Evolutionary conservation across 768 basidiomycete species (phyloP).

Genomic region (Dentipellis sp.): DNA sequence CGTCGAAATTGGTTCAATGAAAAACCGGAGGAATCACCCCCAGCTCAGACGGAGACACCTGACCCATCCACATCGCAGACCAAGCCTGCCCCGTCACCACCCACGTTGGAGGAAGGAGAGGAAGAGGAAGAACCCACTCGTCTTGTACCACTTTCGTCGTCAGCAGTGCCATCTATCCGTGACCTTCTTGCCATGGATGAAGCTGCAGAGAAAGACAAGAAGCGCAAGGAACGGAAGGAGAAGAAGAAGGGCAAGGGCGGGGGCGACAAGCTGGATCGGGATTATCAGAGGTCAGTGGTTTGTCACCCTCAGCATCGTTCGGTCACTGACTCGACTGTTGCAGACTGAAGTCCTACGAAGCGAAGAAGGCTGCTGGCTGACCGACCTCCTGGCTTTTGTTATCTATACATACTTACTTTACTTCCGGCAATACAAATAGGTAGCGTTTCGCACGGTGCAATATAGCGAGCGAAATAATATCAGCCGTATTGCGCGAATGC

Average conservation of each 20-base stretch:
- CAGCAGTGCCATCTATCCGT: constrained; percentile 72
- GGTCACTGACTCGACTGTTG: not conserved
- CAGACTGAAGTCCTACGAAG: constrained; percentile 23
- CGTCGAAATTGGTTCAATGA: constrained; percentile 10
- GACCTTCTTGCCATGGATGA: constrained; percentile 75
- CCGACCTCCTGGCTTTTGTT: not conserved
- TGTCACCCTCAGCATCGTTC: not conserved
- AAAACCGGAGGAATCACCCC: not conserved
- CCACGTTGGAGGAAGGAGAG: constrained; percentile 24
- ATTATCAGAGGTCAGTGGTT: constrained; percentile 44
- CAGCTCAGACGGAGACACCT: not conserved
- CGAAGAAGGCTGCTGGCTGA: constrained; percentile 19
- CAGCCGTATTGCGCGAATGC: too few relatives aligned
- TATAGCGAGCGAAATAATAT: too few relatives aligned
- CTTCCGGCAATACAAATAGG: too few relatives aligned
- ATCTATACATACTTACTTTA: not conserved
- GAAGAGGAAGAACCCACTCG: constrained; percentile 40
- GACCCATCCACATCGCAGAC: not conserved
- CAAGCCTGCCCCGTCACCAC: constrained; percentile 4
- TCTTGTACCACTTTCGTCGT: constrained; percentile 71
- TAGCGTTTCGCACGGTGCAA: too few relatives aligned
- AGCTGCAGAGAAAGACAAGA: constrained; percentile 53
- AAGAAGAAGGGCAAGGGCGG: constrained; percentile 47
- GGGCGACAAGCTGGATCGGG: constrained; percentile 35
- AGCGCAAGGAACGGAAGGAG: constrained; percentile 67